phyloP scores from a whole-genome alignment of 176 grass and related monocot genomes.

The Aegilops tauschii region DNA sequence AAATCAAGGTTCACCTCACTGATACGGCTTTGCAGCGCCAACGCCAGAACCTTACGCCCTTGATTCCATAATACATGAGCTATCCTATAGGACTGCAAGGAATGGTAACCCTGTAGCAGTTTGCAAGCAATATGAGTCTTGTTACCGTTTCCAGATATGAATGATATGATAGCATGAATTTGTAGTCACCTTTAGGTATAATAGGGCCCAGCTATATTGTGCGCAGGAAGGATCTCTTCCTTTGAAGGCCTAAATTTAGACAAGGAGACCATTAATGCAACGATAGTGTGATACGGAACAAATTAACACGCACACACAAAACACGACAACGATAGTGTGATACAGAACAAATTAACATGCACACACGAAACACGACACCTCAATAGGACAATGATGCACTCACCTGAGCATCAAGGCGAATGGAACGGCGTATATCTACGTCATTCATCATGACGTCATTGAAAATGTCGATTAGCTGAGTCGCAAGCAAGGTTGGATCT shows the following conservation, averaged over 20 bases:
- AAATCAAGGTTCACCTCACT: constrained; percentile 69
- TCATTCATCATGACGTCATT: constrained; percentile 91
- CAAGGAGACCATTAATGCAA: constrained; percentile 11
- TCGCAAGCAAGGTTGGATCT: constrained; percentile 87
- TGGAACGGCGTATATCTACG: constrained; percentile 67
- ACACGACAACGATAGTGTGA: neutral
- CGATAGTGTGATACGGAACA: neutral
- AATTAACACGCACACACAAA: constrained; percentile 7
- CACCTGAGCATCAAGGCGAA: constrained; percentile 98
- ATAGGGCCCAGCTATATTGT: constrained; percentile 92
- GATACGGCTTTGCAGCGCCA: constrained; percentile 97
- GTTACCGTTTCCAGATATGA: neutral
- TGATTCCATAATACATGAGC: constrained; percentile 92
- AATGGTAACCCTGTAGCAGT: constrained; percentile 79
- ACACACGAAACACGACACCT: constrained; percentile 9
- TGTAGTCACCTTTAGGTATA: constrained; percentile 77
- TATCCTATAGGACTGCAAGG: constrained; percentile 97
- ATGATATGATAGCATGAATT: neutral
- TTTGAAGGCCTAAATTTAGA: constrained; percentile 77
- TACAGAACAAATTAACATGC: constrained; percentile 1
- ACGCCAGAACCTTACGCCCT: constrained; percentile 83
- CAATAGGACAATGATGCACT: constrained; percentile 5
- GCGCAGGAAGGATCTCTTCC: constrained; percentile 94
- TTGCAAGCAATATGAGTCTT: neutral
- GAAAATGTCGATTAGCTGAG: constrained; percentile 94